These are phyloP conservation scores for Cymbopogon citratus DNA, from an alignment of 176 grass and related monocot genomes.

Conservation along the genomic window DNA sequence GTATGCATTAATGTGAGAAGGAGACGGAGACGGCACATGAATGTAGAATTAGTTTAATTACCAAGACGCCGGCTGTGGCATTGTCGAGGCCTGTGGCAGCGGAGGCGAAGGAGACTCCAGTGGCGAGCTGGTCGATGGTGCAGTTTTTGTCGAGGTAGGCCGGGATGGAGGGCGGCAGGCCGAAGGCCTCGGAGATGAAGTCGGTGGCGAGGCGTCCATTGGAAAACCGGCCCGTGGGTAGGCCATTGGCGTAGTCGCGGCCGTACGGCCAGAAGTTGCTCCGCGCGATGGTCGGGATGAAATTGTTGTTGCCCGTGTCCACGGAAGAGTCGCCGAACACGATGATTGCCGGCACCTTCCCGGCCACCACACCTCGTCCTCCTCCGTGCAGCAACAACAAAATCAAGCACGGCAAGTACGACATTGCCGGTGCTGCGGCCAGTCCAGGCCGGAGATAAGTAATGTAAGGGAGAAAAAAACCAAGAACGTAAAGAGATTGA, in stretches of 20 bases:
- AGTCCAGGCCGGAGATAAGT: not conserved
- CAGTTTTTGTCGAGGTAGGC: not conserved
- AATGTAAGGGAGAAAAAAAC: too few relatives aligned
- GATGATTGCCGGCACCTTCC: constrained; percentile 32
- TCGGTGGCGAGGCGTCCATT: not conserved
- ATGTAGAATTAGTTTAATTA: too few relatives aligned
- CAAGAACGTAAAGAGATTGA: not conserved
- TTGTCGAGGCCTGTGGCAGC: not conserved
- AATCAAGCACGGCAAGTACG: not conserved
- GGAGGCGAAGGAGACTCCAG: not conserved
- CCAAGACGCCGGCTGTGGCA: not conserved
- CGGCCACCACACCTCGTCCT: not conserved
- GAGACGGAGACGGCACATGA: too few relatives aligned
- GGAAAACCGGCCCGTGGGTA: not conserved
- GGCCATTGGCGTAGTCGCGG: constrained; percentile 14
- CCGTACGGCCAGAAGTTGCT: constrained; percentile 55
- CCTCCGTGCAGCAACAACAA: not conserved
- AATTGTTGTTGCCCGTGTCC: constrained; percentile 63
- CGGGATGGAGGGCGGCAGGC: not conserved
- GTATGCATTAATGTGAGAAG: too few relatives aligned
- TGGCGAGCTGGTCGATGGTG: not conserved
- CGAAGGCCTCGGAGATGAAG: not conserved
- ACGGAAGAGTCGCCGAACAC: constrained; percentile 62
- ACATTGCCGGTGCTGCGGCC: not conserved
- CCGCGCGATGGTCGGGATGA: constrained; percentile 8